phyloP scores from a whole-genome alignment of 2,329 filamentous ascomycete genomes.

The Albophoma yamanashiensis region DNA sequence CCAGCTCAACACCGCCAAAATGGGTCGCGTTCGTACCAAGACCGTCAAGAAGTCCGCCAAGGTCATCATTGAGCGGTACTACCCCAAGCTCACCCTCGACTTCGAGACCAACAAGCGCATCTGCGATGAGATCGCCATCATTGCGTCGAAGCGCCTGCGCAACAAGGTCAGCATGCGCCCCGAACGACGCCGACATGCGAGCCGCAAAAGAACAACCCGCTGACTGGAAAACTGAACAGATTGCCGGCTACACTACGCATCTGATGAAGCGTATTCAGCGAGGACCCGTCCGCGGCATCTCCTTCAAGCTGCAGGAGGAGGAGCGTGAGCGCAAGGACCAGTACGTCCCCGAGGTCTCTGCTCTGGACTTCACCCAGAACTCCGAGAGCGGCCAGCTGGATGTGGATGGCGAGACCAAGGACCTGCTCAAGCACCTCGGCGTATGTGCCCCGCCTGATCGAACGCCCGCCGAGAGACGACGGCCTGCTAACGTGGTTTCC shows the following conservation, averaged over 20 bases:
- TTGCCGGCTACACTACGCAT: slow-evolving; percentile 97
- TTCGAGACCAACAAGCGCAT: slow-evolving; percentile 99
- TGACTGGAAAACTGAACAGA: slow-evolving; percentile 37
- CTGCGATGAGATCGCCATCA: slow-evolving; percentile 99
- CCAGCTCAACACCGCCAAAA: slow-evolving; percentile 44
- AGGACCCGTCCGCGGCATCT: slow-evolving; percentile 98
- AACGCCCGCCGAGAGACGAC: background rate
- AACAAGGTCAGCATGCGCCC: slow-evolving; percentile 67
- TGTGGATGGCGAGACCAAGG: slow-evolving; percentile 96
- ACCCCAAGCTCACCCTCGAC: slow-evolving; percentile 96
- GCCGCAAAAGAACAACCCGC: background rate
- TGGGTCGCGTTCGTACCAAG: slow-evolving; percentile 63
- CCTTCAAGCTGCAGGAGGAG: slow-evolving; percentile 99
- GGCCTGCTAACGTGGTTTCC: slow-evolving; percentile 16
- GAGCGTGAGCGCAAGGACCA: slow-evolving; percentile 99
- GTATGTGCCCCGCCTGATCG: slow-evolving; percentile 49
- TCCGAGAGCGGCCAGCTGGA: slow-evolving; percentile 82
- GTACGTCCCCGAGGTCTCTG: slow-evolving; percentile 98
- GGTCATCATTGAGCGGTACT: slow-evolving; percentile 99
- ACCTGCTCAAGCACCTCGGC: slow-evolving; percentile 95
- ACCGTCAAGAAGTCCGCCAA: slow-evolving; percentile 77
- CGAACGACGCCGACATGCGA: background rate
- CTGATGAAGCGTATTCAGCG: slow-evolving; percentile 99
- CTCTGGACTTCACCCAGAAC: slow-evolving; percentile 93
- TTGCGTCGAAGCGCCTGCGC: slow-evolving; percentile 95